phyloP scores from a whole-genome alignment of 768 basidiomycete genomes.

The Auricularia auricula-judae region DNA sequence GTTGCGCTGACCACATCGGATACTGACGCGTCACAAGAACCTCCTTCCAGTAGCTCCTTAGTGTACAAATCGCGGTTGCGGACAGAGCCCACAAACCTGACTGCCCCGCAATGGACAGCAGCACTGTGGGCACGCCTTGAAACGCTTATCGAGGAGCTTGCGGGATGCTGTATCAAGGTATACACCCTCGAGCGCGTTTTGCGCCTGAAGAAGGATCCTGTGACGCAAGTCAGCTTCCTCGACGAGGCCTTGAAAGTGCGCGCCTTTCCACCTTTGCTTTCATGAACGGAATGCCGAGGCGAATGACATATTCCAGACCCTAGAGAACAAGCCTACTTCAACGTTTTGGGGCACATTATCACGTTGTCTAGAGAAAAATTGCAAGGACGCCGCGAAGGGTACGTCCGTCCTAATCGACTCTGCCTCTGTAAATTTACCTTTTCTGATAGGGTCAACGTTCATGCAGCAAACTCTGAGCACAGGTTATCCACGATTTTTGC shows the following conservation, averaged over 20 bases:
- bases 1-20: background rate
- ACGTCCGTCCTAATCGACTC: slow-evolving; percentile 2
- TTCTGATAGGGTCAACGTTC: slow-evolving; percentile 63
- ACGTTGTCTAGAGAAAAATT: slow-evolving; percentile 69
- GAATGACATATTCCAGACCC: slow-evolving; percentile 32
- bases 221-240: slow-evolving; percentile 67
- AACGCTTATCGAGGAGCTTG: slow-evolving; percentile 76
- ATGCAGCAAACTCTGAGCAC: slow-evolving; percentile 80
- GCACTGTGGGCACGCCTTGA: slow-evolving; percentile 78
- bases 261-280: background rate
- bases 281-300: background rate
- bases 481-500: slow-evolving; percentile 77
- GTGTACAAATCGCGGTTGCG: slow-evolving; percentile 77
- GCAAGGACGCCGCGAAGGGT: slow-evolving; percentile 76
- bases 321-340: slow-evolving; percentile 86
- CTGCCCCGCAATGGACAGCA: slow-evolving; percentile 74
- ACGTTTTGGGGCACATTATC: slow-evolving; percentile 84
- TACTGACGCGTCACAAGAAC: slow-evolving; percentile 10
- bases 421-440: too few relatives aligned
- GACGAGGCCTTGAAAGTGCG: slow-evolving; percentile 89
- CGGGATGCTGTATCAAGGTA: slow-evolving; percentile 87
- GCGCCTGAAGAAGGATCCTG: slow-evolving; percentile 73
- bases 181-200: slow-evolving; percentile 93
- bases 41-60: slow-evolving; percentile 22
- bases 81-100: slow-evolving; percentile 83